Evolutionary conservation across 2,329 filamentous ascomycete genomes (phyloP).

Genomic region (Fusarium sp.): DNA sequence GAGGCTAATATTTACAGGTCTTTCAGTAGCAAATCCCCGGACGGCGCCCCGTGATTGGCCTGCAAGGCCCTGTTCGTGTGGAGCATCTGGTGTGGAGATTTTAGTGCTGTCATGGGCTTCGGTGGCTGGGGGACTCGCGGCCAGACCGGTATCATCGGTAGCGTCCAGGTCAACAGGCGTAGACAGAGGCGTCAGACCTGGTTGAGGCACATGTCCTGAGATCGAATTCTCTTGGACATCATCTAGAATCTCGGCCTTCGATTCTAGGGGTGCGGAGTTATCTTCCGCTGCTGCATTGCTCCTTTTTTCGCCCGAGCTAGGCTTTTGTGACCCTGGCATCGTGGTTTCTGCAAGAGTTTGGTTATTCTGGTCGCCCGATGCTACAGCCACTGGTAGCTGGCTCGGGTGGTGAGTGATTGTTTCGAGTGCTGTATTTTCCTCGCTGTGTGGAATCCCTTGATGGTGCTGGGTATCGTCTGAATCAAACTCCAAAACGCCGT

Average conservation of each 20-base stretch:
- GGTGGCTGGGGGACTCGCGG: neutral
- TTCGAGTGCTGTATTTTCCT: conserved; percentile 40
- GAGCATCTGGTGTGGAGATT: conserved; percentile 1
- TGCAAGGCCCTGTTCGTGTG: conserved; percentile 4
- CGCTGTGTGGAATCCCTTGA: conserved; percentile 27
- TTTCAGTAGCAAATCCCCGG: neutral
- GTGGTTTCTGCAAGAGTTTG: conserved; percentile 32
- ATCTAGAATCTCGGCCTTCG: conserved; percentile 13
- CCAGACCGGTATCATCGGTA: neutral
- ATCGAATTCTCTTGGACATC: conserved; percentile 5
- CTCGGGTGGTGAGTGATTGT: conserved; percentile 18
- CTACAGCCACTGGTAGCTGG: conserved; percentile 20
- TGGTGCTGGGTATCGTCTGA: conserved; percentile 41
- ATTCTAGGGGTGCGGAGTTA: conserved; percentile 10
- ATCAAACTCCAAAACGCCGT: conserved; percentile 44
- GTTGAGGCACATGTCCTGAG: neutral
- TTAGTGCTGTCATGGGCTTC: neutral
- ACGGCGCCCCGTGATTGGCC: conserved; percentile 20
- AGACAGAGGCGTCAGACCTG: neutral
- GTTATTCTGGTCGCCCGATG: conserved; percentile 16
- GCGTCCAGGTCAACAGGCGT: neutral
- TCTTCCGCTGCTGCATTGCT: conserved; percentile 14
- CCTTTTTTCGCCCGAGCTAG: conserved; percentile 12
- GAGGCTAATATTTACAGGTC: conserved; percentile 11
- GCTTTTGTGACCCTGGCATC: conserved; percentile 32